Evolutionary conservation across 2,329 filamentous ascomycete genomes (phyloP).

Genomic region (Aureobasidium leucospermi): DNA sequence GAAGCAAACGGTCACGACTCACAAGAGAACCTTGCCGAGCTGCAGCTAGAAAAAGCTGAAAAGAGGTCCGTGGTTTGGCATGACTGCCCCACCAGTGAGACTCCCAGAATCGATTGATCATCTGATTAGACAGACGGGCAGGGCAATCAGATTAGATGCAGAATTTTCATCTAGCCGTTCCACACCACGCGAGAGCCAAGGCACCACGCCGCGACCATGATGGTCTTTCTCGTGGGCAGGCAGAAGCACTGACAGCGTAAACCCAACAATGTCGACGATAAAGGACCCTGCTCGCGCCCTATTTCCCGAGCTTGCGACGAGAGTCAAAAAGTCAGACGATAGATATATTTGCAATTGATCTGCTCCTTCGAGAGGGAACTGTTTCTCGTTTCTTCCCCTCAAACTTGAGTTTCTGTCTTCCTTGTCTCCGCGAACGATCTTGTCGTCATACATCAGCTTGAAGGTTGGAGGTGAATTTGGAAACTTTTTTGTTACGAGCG

Average conservation of each 20-base stretch:
- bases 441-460: neutral
- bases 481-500: neutral
- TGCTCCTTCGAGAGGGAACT: neutral
- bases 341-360: neutral
- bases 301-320: conserved; percentile 7
- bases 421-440: neutral
- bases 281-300: neutral
- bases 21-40: no score
- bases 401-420: neutral
- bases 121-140: conserved; percentile 10
- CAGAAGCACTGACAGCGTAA: conserved; percentile 10
- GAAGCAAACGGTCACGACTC: neutral
- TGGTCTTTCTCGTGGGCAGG: neutral
- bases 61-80: neutral
- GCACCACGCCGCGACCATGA: neutral
- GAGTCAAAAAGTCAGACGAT: neutral
- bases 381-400: neutral
- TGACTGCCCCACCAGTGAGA: neutral
- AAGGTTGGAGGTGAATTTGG: neutral
- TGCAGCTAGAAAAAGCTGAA: neutral
- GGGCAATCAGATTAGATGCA: conserved; percentile 8
- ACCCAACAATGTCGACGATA: neutral
- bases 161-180: conserved; percentile 5
- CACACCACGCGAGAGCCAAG: neutral
- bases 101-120: neutral